phyloP scores from a whole-genome alignment of 305 asterid genomes.

The Lippia alba region DNA sequence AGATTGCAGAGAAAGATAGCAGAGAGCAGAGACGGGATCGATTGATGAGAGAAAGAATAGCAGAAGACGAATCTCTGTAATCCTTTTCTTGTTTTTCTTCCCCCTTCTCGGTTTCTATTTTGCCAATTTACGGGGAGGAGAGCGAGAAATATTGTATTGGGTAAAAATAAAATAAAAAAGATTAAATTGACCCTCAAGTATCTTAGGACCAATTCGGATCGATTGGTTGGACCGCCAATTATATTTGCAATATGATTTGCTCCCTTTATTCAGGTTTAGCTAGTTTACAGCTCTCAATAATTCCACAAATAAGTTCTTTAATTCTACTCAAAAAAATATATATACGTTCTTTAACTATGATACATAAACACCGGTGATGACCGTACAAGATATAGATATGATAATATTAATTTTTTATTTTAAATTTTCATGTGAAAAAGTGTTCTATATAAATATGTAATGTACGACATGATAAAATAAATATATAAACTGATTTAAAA shows the following conservation, averaged over 20 bases:
- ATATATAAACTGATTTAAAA: too few relatives aligned
- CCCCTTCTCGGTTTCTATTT: neutral
- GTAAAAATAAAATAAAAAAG: neutral
- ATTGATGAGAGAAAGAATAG: conserved; percentile 58
- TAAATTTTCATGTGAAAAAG: too few relatives aligned
- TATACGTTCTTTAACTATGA: too few relatives aligned
- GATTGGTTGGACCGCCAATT: conserved; percentile 1
- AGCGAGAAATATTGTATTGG: neutral
- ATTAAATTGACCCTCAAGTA: neutral
- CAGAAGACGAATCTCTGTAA: conserved; percentile 77
- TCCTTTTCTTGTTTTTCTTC: neutral
- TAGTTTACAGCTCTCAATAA: neutral
- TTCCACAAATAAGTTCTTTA: too few relatives aligned
- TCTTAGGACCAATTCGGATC: neutral
- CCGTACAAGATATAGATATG: too few relatives aligned
- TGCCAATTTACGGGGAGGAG: conserved; percentile 5
- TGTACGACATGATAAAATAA: too few relatives aligned
- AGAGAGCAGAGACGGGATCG: conserved; percentile 46
- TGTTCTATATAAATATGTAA: too few relatives aligned
- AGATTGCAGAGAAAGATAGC: conserved; percentile 28
- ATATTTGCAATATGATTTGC: neutral
- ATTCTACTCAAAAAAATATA: too few relatives aligned
- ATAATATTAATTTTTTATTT: too few relatives aligned
- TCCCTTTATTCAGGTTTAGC: neutral
- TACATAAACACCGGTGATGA: too few relatives aligned